Conservation (phyloP, 805 yeast genomes). For the Saccharomyces jurei region DNA sequence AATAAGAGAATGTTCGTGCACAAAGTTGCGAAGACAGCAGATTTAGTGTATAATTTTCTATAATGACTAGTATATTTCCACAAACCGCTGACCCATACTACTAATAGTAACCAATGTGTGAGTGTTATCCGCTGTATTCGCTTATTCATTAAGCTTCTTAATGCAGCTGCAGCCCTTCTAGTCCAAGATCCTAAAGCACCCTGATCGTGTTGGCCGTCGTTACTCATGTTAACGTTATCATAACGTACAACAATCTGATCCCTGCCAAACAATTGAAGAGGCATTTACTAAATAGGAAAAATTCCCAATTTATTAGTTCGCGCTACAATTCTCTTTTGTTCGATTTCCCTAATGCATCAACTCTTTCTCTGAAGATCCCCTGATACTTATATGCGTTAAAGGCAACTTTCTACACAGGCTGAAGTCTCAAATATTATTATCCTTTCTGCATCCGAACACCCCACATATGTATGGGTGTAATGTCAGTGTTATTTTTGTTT, state of each 20-base stretch:
- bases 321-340: background rate
- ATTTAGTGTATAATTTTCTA: constrained; percentile 50
- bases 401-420: background rate
- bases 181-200: background rate
- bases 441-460: background rate
- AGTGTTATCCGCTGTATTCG: constrained; percentile 43
- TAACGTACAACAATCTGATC: constrained; percentile 13
- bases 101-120: constrained; percentile 46
- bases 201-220: background rate
- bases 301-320: background rate
- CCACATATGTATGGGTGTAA: background rate
- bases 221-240: constrained; percentile 1
- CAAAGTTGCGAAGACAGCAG: constrained; percentile 69
- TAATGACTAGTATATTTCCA: constrained; percentile 49
- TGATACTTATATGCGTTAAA: background rate
- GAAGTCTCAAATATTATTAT: background rate
- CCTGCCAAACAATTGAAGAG: constrained; percentile 15
- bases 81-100: constrained; percentile 41
- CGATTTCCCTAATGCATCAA: background rate
- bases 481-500: background rate
- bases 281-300: constrained; percentile 7
- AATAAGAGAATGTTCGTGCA: constrained; percentile 72
- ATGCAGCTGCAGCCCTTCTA: background rate
- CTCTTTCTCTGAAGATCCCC: background rate
- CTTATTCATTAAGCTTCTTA: background rate